Percentiles rank a stretch among this genome's conserved stretches.
phyloP scores from a whole-genome alignment of 1,139 yeast species.

The Scheffersomyces titani region DNA sequence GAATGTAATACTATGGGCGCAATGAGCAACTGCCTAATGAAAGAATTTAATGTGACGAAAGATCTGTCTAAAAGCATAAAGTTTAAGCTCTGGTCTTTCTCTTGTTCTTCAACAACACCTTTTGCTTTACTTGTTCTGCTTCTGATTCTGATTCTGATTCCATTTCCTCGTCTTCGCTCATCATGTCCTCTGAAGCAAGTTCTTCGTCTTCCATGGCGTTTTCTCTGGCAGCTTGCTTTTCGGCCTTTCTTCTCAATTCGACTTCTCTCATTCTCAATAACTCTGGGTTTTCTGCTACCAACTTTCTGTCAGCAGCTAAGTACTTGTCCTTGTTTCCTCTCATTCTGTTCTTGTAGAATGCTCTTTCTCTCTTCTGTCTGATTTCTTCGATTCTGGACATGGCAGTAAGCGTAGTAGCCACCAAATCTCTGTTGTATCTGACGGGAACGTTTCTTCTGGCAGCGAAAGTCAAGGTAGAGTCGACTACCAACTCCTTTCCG shows the following conservation, averaged over 20 bases:
- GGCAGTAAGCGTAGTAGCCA: constrained; percentile 89
- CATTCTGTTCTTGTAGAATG: constrained; percentile 99
- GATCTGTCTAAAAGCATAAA: background rate
- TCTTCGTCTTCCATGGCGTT: constrained; percentile 47
- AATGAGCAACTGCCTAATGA: background rate
- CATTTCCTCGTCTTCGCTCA: constrained; percentile 39
- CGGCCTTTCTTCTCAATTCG: constrained; percentile 80
- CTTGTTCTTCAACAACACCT: constrained; percentile 79
- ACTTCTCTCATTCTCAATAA: constrained; percentile 90
- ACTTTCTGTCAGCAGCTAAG: constrained; percentile 81
- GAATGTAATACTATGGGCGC: background rate
- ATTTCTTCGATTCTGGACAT: constrained; percentile 97
- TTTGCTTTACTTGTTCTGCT: constrained; percentile 56
- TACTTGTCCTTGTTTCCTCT: constrained; percentile 91
- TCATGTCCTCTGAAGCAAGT: constrained; percentile 37
- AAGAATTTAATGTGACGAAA: background rate
- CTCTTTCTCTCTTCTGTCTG: constrained; percentile 94
- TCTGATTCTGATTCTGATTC: constrained; percentile 47
- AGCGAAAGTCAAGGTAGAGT: constrained; percentile 92
- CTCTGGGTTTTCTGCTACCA: constrained; percentile 87
- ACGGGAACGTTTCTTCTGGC: constrained; percentile 98
- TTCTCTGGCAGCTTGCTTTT: constrained; percentile 64
- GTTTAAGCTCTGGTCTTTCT: constrained; percentile 34
- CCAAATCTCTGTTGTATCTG: constrained; percentile 94
- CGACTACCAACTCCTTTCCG: constrained; percentile 97